These are phyloP conservation scores for Apiospora malaysiana DNA, from an alignment of 2,329 filamentous ascomycete species.

Conservation along the genomic window DNA sequence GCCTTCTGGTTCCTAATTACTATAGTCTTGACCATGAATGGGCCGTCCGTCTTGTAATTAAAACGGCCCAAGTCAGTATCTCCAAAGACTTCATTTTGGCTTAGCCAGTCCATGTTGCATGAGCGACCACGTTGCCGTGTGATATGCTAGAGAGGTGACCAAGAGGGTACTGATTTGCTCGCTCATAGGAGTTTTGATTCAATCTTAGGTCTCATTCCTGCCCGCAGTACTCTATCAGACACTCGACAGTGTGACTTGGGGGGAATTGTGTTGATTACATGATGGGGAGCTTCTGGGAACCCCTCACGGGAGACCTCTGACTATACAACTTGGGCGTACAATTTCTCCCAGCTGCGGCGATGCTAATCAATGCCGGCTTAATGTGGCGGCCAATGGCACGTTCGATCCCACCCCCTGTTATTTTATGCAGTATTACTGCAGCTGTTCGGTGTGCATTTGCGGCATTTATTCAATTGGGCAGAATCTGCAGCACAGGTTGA, in stretches of 20 bases:
- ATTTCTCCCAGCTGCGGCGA: not conserved
- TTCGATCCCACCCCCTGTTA: not conserved
- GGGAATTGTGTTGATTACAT: no score
- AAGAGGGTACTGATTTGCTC: no score
- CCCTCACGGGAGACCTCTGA: not conserved
- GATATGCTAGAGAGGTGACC: no score
- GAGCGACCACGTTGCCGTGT: no score
- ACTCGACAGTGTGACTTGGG: no score
- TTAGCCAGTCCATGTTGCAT: not conserved
- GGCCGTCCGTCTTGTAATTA: not conserved
- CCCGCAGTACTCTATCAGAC: not conserved
- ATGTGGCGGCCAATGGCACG: not conserved
- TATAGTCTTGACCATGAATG: not conserved
- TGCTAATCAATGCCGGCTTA: not conserved
- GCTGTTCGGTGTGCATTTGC: not conserved
- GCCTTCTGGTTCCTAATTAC: not conserved
- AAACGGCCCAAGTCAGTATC: not conserved
- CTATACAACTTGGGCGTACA: not conserved
- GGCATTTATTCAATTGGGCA: conserved; percentile 1
- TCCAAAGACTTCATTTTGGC: not conserved
- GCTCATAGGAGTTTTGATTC: no score
- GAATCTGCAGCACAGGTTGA: not conserved
- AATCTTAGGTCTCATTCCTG: no score
- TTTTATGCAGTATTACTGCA: not conserved
- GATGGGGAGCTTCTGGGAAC: no score